Conservation (phyloP, 2,329 filamentous ascomycete genomes). For the Pseudogymnoascus sp. region DNA sequence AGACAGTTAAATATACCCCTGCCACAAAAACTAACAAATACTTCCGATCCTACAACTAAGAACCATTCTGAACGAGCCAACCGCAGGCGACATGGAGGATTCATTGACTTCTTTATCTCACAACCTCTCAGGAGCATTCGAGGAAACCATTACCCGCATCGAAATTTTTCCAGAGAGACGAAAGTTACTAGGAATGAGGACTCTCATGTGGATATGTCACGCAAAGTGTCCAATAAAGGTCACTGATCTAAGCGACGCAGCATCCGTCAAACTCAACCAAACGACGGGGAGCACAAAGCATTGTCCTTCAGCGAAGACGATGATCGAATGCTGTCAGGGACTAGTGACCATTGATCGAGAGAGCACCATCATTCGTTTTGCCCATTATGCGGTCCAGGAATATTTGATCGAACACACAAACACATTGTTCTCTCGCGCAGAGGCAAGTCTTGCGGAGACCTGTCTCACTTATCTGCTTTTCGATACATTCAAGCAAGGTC, state of each 20-base stretch:
- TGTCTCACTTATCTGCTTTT: not conserved
- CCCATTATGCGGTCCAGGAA: not conserved
- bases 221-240: conserved; percentile 22
- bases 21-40: not conserved
- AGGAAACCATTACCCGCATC: conserved; percentile 24
- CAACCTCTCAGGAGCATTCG: conserved; percentile 23
- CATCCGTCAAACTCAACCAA: conserved; percentile 22
- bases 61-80: conserved; percentile 24
- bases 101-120: conserved; percentile 21
- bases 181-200: conserved; percentile 21
- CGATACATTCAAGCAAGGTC: not conserved
- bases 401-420: not conserved
- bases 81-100: conserved; percentile 24
- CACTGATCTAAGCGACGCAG: conserved; percentile 25
- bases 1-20: not conserved
- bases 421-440: not conserved
- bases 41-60: conserved; percentile 27
- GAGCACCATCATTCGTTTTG: not conserved
- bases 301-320: not conserved
- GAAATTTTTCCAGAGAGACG: conserved; percentile 18
- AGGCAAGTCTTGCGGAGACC: not conserved
- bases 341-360: not conserved
- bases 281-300: not conserved
- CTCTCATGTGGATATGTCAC: conserved; percentile 26
- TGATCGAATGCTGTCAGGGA: not conserved